phyloP scores from a whole-genome alignment of 192 early-diverging fungal species.

The Cetraspora pellucida region DNA sequence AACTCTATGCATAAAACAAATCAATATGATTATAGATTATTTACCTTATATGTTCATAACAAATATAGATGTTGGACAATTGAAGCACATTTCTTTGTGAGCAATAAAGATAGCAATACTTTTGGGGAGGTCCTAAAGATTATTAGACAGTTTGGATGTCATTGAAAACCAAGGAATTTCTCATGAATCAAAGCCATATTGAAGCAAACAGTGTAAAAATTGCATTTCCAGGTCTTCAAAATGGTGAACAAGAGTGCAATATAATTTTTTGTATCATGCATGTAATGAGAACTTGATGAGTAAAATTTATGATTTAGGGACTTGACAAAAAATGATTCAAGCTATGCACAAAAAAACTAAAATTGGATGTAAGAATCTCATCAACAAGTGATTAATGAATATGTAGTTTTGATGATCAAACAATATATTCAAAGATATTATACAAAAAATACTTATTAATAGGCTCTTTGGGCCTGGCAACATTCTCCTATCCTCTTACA shows the following conservation, averaged over 20 bases:
- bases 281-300: slow-evolving; percentile 31
- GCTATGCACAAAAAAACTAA: neutral
- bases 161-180: slow-evolving; percentile 26
- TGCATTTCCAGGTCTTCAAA: slow-evolving; percentile 8
- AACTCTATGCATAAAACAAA: slow-evolving; percentile 32
- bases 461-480: slow-evolving; percentile 15
- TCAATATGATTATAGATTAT: slow-evolving; percentile 29
- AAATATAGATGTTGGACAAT: slow-evolving; percentile 7
- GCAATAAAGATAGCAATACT: neutral
- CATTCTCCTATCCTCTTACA: slow-evolving; percentile 31
- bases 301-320: neutral
- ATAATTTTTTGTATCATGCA: slow-evolving; percentile 32
- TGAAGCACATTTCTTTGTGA: slow-evolving; percentile 34
- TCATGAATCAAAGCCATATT: slow-evolving; percentile 23
- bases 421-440: slow-evolving; percentile 25
- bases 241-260: slow-evolving; percentile 24
- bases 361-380: neutral
- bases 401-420: neutral
- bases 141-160: slow-evolving; percentile 10
- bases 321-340: neutral
- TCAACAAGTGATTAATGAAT: slow-evolving; percentile 18
- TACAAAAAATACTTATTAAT: slow-evolving; percentile 21
- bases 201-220: slow-evolving; percentile 21
- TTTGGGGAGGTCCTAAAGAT: slow-evolving; percentile 29
- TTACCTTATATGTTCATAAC: slow-evolving; percentile 32